Conservation (phyloP, 2,329 filamentous ascomycete species). For the Sporothrix inflata region DNA sequence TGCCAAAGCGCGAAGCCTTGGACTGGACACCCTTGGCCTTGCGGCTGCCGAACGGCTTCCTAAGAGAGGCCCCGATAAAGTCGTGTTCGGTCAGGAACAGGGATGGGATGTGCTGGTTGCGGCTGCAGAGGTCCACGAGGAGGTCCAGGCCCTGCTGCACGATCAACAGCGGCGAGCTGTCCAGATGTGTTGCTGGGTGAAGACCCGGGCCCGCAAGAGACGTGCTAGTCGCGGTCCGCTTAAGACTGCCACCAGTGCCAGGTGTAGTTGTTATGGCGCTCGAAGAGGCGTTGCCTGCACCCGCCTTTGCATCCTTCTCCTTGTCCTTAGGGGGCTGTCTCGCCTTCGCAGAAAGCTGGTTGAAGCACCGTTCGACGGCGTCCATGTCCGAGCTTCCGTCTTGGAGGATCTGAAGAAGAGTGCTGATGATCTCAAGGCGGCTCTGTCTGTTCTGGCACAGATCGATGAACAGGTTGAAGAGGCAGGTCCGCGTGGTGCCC, state of each 20-base stretch:
- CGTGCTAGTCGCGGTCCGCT: conserved; percentile 71
- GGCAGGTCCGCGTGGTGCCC: conserved; percentile 78
- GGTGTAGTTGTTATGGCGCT: conserved; percentile 71
- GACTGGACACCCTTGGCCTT: conserved; percentile 89
- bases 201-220: conserved; percentile 49
- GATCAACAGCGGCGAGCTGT: conserved; percentile 91
- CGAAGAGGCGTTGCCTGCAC: neutral
- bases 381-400: conserved; percentile 92
- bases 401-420: conserved; percentile 88
- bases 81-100: conserved; percentile 97
- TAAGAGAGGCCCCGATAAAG: conserved; percentile 66
- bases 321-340: conserved; percentile 71
- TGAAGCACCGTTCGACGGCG: conserved; percentile 93
- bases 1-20: conserved; percentile 82
- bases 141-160: conserved; percentile 93
- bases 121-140: conserved; percentile 79
- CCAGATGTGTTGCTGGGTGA: conserved; percentile 64
- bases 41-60: conserved; percentile 75
- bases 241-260: conserved; percentile 54
- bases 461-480: conserved; percentile 86
- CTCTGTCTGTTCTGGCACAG: conserved; percentile 97
- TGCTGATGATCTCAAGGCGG: conserved; percentile 88
- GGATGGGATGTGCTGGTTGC: conserved; percentile 83
- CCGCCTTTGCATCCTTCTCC: conserved; percentile 31
- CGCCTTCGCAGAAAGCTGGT: conserved; percentile 86